Evolutionary conservation across 306 rosid species (phyloP).

Genomic region (Lotus japonicus): DNA sequence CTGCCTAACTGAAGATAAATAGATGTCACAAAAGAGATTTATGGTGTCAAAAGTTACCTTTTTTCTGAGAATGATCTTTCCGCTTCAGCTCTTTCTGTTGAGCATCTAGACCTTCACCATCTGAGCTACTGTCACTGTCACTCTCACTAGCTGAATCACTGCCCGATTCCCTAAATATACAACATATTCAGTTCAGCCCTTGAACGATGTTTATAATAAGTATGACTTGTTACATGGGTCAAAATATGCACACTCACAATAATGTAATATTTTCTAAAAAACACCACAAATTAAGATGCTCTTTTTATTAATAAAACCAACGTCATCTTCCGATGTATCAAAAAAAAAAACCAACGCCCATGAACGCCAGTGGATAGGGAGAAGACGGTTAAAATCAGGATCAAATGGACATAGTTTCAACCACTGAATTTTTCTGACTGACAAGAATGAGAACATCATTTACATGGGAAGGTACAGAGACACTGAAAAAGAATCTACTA

Average conservation of each 20-base stretch:
- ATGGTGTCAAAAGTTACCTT: constrained; percentile 39
- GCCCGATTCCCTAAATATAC: constrained; percentile 45
- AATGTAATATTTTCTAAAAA: not conserved
- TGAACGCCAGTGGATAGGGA: not conserved
- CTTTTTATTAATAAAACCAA: too few relatives aligned
- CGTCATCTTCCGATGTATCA: too few relatives aligned
- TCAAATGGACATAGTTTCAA: not conserved
- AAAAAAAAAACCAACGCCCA: too few relatives aligned
- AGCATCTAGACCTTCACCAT: constrained; percentile 33
- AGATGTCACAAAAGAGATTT: not conserved
- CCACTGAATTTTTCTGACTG: not conserved
- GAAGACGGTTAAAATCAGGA: not conserved
- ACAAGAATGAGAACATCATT: not conserved
- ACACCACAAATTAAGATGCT: not conserved
- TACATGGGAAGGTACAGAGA: not conserved
- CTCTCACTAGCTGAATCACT: constrained; percentile 63
- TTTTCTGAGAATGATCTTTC: constrained; percentile 30
- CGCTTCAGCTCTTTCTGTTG: constrained; percentile 37
- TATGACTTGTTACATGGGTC: not conserved
- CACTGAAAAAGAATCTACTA: not conserved
- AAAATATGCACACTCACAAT: not conserved
- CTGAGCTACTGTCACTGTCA: constrained; percentile 39
- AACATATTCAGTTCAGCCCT: not conserved
- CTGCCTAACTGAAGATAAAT: not conserved
- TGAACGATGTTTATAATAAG: not conserved